Conservation (phyloP, 1,139 yeast genomes). For the Pneumocystis canis region DNA sequence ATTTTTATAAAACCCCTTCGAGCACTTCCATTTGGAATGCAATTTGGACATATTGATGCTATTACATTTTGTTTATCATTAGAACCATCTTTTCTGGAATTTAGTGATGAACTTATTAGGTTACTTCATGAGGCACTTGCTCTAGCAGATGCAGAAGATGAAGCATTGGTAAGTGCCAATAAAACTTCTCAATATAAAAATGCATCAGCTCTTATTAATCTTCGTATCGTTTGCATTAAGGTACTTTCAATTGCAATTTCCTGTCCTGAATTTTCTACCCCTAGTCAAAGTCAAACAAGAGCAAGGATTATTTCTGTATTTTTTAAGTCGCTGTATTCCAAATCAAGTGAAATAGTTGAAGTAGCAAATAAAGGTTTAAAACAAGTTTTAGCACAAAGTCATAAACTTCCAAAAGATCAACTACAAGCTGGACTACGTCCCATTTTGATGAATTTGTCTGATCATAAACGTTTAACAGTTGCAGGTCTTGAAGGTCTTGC, state of each 20-base stretch:
- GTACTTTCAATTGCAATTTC: slow-evolving; percentile 72
- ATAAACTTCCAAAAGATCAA: slow-evolving; percentile 80
- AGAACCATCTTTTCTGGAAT: slow-evolving; percentile 67
- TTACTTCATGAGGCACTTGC: slow-evolving; percentile 81
- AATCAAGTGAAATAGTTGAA: slow-evolving; percentile 73
- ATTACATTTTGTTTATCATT: slow-evolving; percentile 75
- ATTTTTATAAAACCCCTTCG: slow-evolving; percentile 92
- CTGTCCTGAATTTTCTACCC: slow-evolving; percentile 46
- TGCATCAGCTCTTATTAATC: slow-evolving; percentile 67
- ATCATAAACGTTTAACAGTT: slow-evolving; percentile 77
- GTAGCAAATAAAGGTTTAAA: slow-evolving; percentile 87
- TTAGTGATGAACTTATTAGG: slow-evolving; percentile 76
- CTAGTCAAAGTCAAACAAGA: slow-evolving; percentile 66
- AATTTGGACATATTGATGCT: slow-evolving; percentile 94
- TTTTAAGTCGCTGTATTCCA: slow-evolving; percentile 80
- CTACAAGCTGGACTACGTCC: slow-evolving; percentile 90
- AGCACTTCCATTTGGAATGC: slow-evolving; percentile 96
- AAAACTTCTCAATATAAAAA: slow-evolving; percentile 76
- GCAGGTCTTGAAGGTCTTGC: slow-evolving; percentile 87
- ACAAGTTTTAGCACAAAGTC: slow-evolving; percentile 69
- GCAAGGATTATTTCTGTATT: slow-evolving; percentile 82
- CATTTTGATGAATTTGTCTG: slow-evolving; percentile 85
- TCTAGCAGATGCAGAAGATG: slow-evolving; percentile 94
- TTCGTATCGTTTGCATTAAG: slow-evolving; percentile 79
- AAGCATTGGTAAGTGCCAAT: slow-evolving; percentile 76